Conservation (phyloP, 345 rosid genomes). For the Salix suchowensis region DNA sequence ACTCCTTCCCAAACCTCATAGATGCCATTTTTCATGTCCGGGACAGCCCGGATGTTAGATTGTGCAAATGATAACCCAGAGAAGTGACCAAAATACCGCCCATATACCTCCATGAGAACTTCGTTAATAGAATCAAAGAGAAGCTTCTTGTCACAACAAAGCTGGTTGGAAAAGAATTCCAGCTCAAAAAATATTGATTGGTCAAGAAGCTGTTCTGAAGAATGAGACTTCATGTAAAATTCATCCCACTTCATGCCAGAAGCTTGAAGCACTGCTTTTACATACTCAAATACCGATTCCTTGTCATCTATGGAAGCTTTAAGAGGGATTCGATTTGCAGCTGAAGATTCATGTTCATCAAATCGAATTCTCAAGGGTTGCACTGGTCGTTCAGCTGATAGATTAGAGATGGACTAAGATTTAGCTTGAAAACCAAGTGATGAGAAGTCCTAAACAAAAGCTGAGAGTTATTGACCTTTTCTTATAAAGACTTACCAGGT, state of each 20-base stretch:
- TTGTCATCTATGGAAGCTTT: constrained; percentile 45
- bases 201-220: constrained; percentile 61
- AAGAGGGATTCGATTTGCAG: constrained; percentile 24
- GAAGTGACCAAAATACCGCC: constrained; percentile 38
- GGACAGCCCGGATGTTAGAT: constrained; percentile 40
- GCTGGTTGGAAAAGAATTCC: constrained; percentile 47
- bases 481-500: constrained; percentile 44
- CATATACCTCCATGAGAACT: constrained; percentile 61
- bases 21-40: constrained; percentile 38
- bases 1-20: constrained; percentile 61
- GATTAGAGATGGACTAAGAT: constrained; percentile 24
- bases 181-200: constrained; percentile 47
- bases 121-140: constrained; percentile 76
- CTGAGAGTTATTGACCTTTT: neutral
- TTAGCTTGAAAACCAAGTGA: constrained; percentile 15
- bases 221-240: constrained; percentile 49
- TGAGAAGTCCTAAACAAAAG: neutral
- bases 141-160: constrained; percentile 48
- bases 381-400: constrained; percentile 44
- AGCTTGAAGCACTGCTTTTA: constrained; percentile 49
- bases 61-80: constrained; percentile 49
- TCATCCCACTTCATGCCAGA: constrained; percentile 69
- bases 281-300: constrained; percentile 41
- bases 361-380: constrained; percentile 61
- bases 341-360: constrained; percentile 44